A percentile compares a stretch with the other conserved stretches of the same genome.
Conservation (phyloP, 2,329 filamentous ascomycete genomes). For the Nemania diffusa region DNA sequence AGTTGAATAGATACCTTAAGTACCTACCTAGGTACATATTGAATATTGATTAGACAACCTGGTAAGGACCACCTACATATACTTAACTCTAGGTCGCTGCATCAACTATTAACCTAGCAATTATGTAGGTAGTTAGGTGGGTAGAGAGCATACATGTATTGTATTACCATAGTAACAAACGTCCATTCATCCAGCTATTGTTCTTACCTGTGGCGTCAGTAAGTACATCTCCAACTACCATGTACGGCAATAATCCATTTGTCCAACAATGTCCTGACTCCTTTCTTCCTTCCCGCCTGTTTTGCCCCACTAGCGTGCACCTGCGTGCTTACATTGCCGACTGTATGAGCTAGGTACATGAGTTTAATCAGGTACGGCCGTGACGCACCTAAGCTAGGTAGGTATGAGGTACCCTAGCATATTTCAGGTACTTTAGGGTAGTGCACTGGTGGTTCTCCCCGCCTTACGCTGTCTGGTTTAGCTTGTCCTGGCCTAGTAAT, state of each 20-base stretch:
- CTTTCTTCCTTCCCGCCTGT: conserved; percentile 6
- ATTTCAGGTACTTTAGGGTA: neutral
- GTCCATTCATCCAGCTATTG: neutral
- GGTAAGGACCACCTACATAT: too few relatives aligned
- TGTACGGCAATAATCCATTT: neutral
- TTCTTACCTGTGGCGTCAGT: neutral
- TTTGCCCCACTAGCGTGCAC: neutral
- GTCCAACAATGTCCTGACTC: neutral
- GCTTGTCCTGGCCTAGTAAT: conserved; percentile 4
- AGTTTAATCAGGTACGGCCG: neutral
- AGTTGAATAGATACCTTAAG: too few relatives aligned
- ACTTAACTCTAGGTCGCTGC: too few relatives aligned
- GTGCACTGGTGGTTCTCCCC: neutral
- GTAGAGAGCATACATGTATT: neutral
- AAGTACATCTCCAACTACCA: conserved; percentile 3
- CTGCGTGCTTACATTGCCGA: conserved; percentile 2
- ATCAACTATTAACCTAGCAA: too few relatives aligned
- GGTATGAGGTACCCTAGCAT: neutral
- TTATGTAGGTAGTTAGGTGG: neutral
- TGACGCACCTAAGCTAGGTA: neutral
- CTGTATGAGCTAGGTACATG: conserved; percentile 4
- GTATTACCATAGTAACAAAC: conserved; percentile 34
- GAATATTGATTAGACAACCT: too few relatives aligned
- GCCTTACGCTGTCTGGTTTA: conserved; percentile 25
- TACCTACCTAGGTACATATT: too few relatives aligned